A percentile compares a stretch with the other conserved stretches of the same genome.
Conservation (phyloP, 2,329 filamentous ascomycete species). For the Whalleya microplaca region DNA sequence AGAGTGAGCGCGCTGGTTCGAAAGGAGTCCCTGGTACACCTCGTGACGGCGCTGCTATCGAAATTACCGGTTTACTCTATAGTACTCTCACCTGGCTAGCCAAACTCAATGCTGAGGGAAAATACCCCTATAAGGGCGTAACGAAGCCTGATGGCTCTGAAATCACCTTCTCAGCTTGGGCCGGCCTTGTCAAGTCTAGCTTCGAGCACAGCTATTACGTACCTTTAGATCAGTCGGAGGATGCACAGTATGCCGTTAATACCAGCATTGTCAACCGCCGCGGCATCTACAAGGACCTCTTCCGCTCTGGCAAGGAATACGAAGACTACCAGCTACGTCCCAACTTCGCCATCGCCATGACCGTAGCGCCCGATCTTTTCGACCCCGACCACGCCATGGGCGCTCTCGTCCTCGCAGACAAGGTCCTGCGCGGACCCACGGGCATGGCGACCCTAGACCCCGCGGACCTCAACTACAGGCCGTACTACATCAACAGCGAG, state of each 20-base stretch:
- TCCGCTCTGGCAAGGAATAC: conserved; percentile 91
- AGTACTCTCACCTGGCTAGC: conserved; percentile 84
- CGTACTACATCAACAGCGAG: conserved; percentile 93
- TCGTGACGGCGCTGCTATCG: conserved; percentile 90
- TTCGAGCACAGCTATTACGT: conserved; percentile 95
- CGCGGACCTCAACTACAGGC: conserved; percentile 87
- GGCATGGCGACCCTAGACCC: conserved; percentile 98
- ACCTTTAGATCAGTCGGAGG: conserved; percentile 70
- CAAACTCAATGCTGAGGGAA: conserved; percentile 66
- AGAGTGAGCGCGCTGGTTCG: conserved; percentile 85
- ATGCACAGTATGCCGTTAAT: conserved; percentile 80
- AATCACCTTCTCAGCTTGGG: conserved; percentile 80
- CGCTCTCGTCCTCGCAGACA: conserved; percentile 80
- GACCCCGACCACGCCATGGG: conserved; percentile 75
- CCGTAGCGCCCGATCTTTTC: conserved; percentile 88
- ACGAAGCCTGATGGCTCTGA: conserved; percentile 61
- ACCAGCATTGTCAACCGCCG: conserved; percentile 79
- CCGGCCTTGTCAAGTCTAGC: conserved; percentile 74
- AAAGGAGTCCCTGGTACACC: conserved; percentile 97
- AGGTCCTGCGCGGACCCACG: conserved; percentile 78
- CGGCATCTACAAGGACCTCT: conserved; percentile 97
- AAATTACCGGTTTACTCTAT: conserved; percentile 93
- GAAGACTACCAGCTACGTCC: conserved; percentile 95
- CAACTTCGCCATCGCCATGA: conserved; percentile 96
- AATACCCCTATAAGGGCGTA: conserved; percentile 76